Evolutionary conservation across 2,329 filamentous ascomycete genomes (phyloP).

Genomic region (Ophiostoma himal-ulmi): DNA sequence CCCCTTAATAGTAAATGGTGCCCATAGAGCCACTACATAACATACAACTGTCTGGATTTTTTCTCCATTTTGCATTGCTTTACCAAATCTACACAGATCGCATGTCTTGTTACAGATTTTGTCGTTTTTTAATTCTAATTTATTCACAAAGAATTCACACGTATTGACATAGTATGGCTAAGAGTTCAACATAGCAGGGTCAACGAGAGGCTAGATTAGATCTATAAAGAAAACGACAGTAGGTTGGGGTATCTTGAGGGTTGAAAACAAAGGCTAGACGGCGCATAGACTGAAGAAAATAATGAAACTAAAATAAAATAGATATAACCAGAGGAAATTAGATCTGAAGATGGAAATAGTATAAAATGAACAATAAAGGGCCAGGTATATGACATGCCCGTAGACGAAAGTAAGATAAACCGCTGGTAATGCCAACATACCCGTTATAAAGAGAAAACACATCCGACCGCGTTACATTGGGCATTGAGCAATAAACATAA

Average conservation of each 20-base stretch:
- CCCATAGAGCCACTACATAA: not conserved
- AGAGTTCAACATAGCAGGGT: not conserved
- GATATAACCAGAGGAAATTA: not conserved
- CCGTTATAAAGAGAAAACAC: not conserved
- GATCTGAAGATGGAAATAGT: not conserved
- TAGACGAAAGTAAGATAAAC: not conserved
- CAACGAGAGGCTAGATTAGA: not conserved
- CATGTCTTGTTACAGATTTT: not conserved
- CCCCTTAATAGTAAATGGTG: conserved; percentile 5
- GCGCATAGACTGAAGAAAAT: not conserved
- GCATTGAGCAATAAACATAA: not conserved
- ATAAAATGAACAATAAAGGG: not conserved
- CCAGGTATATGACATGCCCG: not conserved
- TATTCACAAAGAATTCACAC: not conserved
- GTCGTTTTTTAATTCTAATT: not conserved
- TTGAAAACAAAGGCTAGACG: not conserved
- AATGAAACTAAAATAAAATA: not conserved
- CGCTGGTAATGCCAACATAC: not conserved
- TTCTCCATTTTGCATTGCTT: not conserved
- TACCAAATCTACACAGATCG: not conserved
- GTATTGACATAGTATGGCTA: not conserved
- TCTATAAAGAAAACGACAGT: not conserved
- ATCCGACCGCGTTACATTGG: not conserved
- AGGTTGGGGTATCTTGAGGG: not conserved
- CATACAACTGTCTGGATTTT: not conserved